A percentile compares a stretch with the other conserved stretches of the same genome.
phyloP scores from a whole-genome alignment of 164 flowering plant genomes.

The Magnolia changhungtana region DNA sequence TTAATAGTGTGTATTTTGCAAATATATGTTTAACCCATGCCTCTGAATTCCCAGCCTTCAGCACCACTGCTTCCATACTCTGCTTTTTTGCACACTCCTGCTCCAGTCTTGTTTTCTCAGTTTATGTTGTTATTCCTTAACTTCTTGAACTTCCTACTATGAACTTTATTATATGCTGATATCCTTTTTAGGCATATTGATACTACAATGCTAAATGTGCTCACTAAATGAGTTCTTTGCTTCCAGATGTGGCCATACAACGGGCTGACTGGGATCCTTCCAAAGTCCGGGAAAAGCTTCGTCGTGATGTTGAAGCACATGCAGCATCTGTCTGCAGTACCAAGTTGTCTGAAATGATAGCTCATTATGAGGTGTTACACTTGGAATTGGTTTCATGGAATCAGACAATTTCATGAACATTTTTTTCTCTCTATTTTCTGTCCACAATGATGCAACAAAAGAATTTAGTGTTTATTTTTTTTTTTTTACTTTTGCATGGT shows the following conservation, averaged over 20 bases:
- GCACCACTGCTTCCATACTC: too few relatives aligned
- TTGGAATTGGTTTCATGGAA: conserved; percentile 3
- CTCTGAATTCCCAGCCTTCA: too few relatives aligned
- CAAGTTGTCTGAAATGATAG: conserved; percentile 47
- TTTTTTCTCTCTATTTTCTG: background rate
- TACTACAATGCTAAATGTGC: background rate
- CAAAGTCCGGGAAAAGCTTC: conserved; percentile 15
- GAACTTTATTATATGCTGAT: background rate
- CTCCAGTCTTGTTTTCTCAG: background rate
- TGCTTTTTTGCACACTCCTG: background rate
- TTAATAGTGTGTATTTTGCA: too few relatives aligned
- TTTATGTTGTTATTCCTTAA: background rate
- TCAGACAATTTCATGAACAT: background rate
- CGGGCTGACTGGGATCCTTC: conserved; percentile 35
- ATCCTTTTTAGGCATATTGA: background rate
- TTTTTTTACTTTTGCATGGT: background rate
- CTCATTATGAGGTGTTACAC: conserved; percentile 45
- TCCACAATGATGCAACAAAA: background rate
- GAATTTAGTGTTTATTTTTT: background rate
- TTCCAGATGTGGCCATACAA: conserved; percentile 50
- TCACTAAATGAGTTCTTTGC: background rate
- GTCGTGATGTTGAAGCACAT: conserved; percentile 67
- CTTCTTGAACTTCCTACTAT: background rate
- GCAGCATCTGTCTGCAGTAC: conserved; percentile 37
- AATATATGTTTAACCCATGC: too few relatives aligned